A percentile compares a stretch with the other conserved stretches of the same genome.
Conservation (phyloP, 768 basidiomycete genomes). For the Kwoniella sp. region DNA sequence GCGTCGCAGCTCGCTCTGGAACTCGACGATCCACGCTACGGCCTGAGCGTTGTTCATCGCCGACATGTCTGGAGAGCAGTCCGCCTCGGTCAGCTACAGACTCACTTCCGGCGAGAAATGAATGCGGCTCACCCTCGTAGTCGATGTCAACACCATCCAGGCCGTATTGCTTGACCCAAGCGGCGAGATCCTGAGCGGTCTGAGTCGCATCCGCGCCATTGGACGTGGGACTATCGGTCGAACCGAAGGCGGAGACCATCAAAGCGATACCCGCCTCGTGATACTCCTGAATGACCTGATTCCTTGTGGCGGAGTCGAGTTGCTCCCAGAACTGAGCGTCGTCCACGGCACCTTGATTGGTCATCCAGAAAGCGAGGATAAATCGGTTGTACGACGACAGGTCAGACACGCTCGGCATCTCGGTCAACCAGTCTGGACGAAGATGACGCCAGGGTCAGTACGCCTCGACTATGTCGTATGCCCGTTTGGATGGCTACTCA, state of each 20-base stretch:
- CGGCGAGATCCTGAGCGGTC: slow-evolving; percentile 63
- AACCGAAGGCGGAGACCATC: slow-evolving; percentile 64
- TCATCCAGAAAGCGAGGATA: slow-evolving; percentile 50
- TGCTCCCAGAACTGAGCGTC: slow-evolving; percentile 35
- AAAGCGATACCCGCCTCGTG: slow-evolving; percentile 60
- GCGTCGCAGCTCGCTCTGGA: slow-evolving; percentile 42
- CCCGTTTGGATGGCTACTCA: slow-evolving; percentile 9
- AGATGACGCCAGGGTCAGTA: neutral
- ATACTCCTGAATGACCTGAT: slow-evolving; percentile 57
- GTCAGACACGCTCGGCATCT: slow-evolving; percentile 40
- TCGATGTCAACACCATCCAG: slow-evolving; percentile 72
- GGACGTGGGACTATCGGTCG: slow-evolving; percentile 59
- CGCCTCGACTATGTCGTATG: no score
- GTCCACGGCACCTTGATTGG: slow-evolving; percentile 39
- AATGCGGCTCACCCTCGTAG: slow-evolving; percentile 53
- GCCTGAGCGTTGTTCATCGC: slow-evolving; percentile 44
- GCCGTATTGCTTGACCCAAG: slow-evolving; percentile 60
- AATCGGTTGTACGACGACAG: slow-evolving; percentile 42
- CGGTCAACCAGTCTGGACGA: slow-evolving; percentile 28
- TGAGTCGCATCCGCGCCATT: slow-evolving; percentile 60
- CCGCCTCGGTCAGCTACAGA: no score
- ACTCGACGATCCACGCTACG: slow-evolving; percentile 46
- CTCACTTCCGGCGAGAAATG: neutral
- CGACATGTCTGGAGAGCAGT: slow-evolving; percentile 25
- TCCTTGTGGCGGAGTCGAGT: slow-evolving; percentile 48